Evolutionary conservation across 1,284 basidiomycete species (phyloP).

Genomic region (Mycena sp.): DNA sequence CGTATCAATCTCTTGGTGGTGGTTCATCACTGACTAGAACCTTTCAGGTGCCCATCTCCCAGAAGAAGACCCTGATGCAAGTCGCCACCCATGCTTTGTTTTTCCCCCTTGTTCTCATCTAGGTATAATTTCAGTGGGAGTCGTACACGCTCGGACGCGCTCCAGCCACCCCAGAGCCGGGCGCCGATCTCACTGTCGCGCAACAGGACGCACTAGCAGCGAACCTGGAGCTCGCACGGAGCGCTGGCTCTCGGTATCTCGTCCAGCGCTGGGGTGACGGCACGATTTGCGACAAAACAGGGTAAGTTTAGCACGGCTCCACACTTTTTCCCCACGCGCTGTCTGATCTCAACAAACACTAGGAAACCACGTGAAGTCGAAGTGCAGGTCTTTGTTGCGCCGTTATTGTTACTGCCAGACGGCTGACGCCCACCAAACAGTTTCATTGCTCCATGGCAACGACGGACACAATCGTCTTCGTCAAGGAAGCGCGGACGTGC

Average conservation of each 20-base stretch:
- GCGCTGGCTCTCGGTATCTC: slow-evolving; percentile 87
- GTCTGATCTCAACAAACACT: slow-evolving; percentile 56
- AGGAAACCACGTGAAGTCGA: slow-evolving; percentile 83
- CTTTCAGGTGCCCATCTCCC: slow-evolving; percentile 72
- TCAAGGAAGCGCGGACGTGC: slow-evolving; percentile 92
- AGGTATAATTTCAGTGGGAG: slow-evolving; percentile 67
- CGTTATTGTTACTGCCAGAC: not conserved
- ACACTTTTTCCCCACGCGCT: not conserved
- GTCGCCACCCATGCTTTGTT: slow-evolving; percentile 67
- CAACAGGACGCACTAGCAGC: slow-evolving; percentile 69
- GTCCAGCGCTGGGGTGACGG: slow-evolving; percentile 93
- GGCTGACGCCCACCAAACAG: slow-evolving; percentile 48
- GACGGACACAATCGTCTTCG: slow-evolving; percentile 85
- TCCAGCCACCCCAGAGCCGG: slow-evolving; percentile 61
- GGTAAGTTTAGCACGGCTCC: slow-evolving; percentile 36
- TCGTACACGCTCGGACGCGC: slow-evolving; percentile 82
- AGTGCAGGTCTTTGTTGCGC: slow-evolving; percentile 79
- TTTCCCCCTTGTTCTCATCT: slow-evolving; percentile 28
- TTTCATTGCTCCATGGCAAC: slow-evolving; percentile 96
- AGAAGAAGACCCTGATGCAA: slow-evolving; percentile 82
- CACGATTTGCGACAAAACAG: slow-evolving; percentile 91
- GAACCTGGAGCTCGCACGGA: slow-evolving; percentile 79
- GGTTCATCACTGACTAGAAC: slow-evolving; percentile 16
- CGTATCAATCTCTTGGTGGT: slow-evolving; percentile 33
- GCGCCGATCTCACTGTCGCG: slow-evolving; percentile 72